Evolutionary conservation across 1,284 basidiomycete genomes (phyloP), one percentile per base, ranked within the genome.

Genomic region (Peniophora sp.): DNA sequence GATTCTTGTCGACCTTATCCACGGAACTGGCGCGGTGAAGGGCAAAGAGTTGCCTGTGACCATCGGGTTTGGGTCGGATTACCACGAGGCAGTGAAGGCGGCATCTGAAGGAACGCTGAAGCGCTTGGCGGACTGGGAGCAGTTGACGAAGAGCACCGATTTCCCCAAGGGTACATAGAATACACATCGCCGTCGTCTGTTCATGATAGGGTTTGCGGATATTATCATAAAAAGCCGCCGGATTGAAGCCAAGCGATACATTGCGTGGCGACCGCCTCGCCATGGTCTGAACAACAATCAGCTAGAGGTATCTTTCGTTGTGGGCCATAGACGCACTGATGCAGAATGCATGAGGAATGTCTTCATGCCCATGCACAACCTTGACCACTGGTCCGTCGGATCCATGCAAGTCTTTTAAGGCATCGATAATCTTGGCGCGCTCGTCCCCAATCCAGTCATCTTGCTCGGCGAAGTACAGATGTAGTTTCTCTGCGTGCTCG

Each of bases 311-410:
- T 32, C 12, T 32, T 32, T 5, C 27, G 6, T 32, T 5, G 27
- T 32, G 5, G 27, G 27, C 12, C 6, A 32, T 32, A 45, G 8
- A 8, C 43, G 10, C 58, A 83, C 80, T 76, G 47, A 85, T 79
- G 56, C 79, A 84, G 59, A 84, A 85, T 3, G 78, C 75, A 58
- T 85, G 83, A 3, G 77, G 81, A 47, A 84, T 69, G 35, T 68
- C 71, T 8, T 60, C 57, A 11, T 62, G 59, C 0, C 71, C 75
- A 55, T 75, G 70, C 11, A 75, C 66, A 18, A 81, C 60, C 52
- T 64, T 70, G 14, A 63, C 56, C 6, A 64, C 61, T 9, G 61
- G 60, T 14, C 55, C 53, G 11, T 71, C 63, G 27, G 27, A 32
- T 5, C 62, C 61, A 24, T 65, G 58, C 14, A 24, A 18, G 20